Evolutionary conservation across 306 rosid genomes (phyloP).

Genomic region (Dryas drummondii): DNA sequence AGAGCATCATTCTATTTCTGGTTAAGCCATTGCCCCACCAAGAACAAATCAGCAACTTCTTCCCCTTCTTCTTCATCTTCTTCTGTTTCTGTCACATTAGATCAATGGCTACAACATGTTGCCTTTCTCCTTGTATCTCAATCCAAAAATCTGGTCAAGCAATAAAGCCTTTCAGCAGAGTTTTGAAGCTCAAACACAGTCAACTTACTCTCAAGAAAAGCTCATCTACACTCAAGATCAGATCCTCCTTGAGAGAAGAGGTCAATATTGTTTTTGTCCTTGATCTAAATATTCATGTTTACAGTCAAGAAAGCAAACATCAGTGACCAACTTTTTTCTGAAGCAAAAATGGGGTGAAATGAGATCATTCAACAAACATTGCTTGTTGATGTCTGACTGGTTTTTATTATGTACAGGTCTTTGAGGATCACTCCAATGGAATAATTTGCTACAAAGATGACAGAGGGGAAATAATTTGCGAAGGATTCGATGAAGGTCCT

Average conservation of each 20-base stretch:
- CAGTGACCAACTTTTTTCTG: background rate
- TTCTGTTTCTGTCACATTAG: conserved; percentile 24
- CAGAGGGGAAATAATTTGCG: conserved; percentile 78
- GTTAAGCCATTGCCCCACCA: background rate
- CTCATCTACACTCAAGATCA: conserved; percentile 39
- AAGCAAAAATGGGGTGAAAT: background rate
- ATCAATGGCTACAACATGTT: conserved; percentile 61
- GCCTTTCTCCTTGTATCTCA: conserved; percentile 41
- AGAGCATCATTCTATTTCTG: background rate
- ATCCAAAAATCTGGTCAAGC: conserved; percentile 48
- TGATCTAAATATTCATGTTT: conserved; percentile 2
- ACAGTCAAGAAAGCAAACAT: background rate
- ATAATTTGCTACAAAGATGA: conserved; percentile 81
- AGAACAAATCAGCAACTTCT: background rate
- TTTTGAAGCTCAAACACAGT: conserved; percentile 43
- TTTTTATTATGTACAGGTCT: conserved; percentile 48
- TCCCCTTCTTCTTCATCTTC: conserved; percentile 13
- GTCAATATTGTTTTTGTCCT: conserved; percentile 29
- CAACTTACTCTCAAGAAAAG: conserved; percentile 43
- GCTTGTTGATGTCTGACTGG: conserved; percentile 20
- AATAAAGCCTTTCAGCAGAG: conserved; percentile 39
- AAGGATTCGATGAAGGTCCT: conserved; percentile 94
- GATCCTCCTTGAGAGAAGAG: conserved; percentile 71
- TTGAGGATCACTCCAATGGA: conserved; percentile 75
- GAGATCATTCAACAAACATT: conserved; percentile 8